These are phyloP conservation scores for Beauveria varroae DNA, from an alignment of 2,329 filamentous ascomycete species.

Conservation along the genomic window DNA sequence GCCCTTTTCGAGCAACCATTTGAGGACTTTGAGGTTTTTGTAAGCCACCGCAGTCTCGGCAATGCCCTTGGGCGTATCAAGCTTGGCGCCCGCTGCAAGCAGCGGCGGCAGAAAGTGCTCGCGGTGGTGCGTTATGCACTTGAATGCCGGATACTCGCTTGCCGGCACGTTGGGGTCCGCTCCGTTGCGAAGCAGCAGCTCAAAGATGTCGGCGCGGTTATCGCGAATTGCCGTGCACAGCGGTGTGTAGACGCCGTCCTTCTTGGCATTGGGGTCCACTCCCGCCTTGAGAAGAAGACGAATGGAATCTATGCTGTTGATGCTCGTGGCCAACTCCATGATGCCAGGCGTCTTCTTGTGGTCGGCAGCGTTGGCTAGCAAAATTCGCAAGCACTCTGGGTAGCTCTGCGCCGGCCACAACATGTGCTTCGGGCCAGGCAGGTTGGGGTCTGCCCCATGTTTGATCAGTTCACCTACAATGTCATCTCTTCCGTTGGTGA, in stretches of 20 bases:
- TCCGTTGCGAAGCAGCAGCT: conserved; percentile 47
- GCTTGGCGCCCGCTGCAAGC: conserved; percentile 51
- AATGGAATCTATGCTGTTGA: conserved; percentile 57
- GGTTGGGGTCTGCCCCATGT: conserved; percentile 57
- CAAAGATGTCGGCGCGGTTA: conserved; percentile 53
- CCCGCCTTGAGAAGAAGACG: conserved; percentile 49
- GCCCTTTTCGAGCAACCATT: conserved; percentile 53
- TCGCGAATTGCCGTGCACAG: conserved; percentile 62
- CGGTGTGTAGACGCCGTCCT: conserved; percentile 61
- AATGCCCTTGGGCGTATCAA: conserved; percentile 55
- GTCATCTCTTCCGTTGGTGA: conserved; percentile 47
- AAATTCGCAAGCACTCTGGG: conserved; percentile 47
- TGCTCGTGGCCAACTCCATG: conserved; percentile 55
- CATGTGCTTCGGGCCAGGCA: conserved; percentile 62
- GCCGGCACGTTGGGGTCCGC: conserved; percentile 57
- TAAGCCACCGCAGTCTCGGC: conserved; percentile 55
- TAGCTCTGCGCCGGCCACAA: conserved; percentile 59
- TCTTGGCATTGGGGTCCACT: conserved; percentile 53
- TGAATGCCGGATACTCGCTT: conserved; percentile 59
- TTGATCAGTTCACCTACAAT: conserved; percentile 44
- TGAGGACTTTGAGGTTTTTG: conserved; percentile 53
- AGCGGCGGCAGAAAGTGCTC: conserved; percentile 53
- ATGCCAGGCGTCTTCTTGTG: conserved; percentile 52
- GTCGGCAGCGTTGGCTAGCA: conserved; percentile 54
- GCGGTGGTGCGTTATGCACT: conserved; percentile 60